Base-by-base conservation (phyloP, 257 asterid species). In the Jacaranda copaia region DNA sequence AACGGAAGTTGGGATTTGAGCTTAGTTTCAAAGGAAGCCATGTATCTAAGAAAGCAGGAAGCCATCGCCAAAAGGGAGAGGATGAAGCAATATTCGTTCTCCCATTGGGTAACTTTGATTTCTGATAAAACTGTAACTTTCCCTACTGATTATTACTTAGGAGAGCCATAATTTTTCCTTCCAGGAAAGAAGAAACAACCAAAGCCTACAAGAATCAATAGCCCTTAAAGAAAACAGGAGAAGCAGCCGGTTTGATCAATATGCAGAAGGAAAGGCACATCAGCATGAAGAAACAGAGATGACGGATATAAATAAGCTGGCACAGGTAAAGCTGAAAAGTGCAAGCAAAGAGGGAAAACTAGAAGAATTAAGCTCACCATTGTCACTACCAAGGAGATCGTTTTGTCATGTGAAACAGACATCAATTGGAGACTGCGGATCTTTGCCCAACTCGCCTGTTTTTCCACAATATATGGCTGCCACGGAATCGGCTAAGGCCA, bases 401-500 rank as follows among this genome's bases (percentile, higher is more conserved):
- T 87, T 83, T 56, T 72, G 87, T 51, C 85, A 85, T 25, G 32
- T 25, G 32, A 25, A 25, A 76, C 84, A 85, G 78, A 80, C 59
- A 64, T 81, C 87, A 51, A 85, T 72, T 0, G 64, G 86, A 16
- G 91, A 90, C 36, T 82, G 79, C 14, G 74, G 55, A 71, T 86
- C 90, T 13, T 64, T 81, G 68, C 90, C 86, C 18, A 75, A 82
- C 67, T 89, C 90, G 57, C 96, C 89, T 2, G 1, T 55, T 65
- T 82, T 83, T 12, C 92, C 91, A 59, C 73, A 87, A 51, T 88
- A 91, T 79, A 89, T 91, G 97, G 88, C 89, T 42, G 75, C 92
- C 42, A 89, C 97, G n/a, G 89, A 89, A 85, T 91, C 94, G 59
- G 89, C 97, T 0, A 87, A 86, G 83, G 94, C 94, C 42, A 91